Conservation (phyloP, 1,284 basidiomycete genomes). For the Neolentinus lepideus region DNA sequence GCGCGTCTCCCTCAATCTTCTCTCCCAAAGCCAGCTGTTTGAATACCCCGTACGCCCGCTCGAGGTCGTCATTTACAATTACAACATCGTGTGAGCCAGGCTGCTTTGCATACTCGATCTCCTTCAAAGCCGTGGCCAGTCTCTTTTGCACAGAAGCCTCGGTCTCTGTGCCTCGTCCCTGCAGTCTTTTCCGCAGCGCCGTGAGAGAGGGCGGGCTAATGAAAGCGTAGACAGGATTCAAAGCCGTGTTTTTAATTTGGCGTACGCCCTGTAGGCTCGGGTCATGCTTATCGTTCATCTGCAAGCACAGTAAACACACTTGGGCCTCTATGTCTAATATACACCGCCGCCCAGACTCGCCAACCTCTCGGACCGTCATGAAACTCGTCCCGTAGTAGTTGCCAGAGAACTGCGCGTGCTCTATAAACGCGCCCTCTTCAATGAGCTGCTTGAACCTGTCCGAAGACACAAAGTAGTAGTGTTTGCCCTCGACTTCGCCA, state of each 20-base stretch:
- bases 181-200: constrained; percentile 63
- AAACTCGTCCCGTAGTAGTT: constrained; percentile 94
- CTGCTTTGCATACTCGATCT: constrained; percentile 83
- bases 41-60: constrained; percentile 72
- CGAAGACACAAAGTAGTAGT: constrained; percentile 69
- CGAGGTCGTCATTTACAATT: constrained; percentile 90
- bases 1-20: constrained; percentile 38
- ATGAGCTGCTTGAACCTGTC: constrained; percentile 61
- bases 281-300: constrained; percentile 7
- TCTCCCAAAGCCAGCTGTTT: constrained; percentile 69
- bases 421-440: constrained; percentile 59
- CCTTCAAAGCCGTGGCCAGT: constrained; percentile 73
- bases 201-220: constrained; percentile 82
- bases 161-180: constrained; percentile 82
- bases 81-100: constrained; percentile 75
- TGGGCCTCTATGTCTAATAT: constrained; percentile 97
- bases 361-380: constrained; percentile 53
- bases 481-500: constrained; percentile 78
- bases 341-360: constrained; percentile 64
- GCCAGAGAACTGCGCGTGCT: constrained; percentile 82
- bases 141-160: constrained; percentile 71
- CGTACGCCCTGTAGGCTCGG: constrained; percentile 66
- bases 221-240: constrained; percentile 90
- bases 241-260: constrained; percentile 73
- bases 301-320: constrained; percentile 36